Base-by-base conservation (phyloP, 1,284 basidiomycete species). In the Leccinum insolens region DNA sequence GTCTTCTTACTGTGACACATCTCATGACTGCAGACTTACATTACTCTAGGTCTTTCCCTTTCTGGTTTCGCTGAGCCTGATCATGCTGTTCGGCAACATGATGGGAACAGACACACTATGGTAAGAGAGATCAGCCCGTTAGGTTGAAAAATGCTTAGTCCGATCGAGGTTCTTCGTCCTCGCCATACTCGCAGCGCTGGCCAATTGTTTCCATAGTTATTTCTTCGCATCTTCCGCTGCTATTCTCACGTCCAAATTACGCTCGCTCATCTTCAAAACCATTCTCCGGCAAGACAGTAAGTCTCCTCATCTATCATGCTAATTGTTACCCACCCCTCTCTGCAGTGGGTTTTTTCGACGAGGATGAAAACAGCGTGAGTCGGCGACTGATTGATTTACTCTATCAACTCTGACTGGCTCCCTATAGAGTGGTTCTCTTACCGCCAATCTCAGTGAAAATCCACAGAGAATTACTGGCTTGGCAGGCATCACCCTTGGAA, bases 391-490 rank as follows among this genome's bases (percentile, higher is more conserved):
- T 46, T 20, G 49, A 65, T 49, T 34, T 63, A 9, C 11, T 28
- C 5, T 8, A 1, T 12, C 22, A 15, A 57, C 12, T 22, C 52
- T 67, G 49, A 76, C 14, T 55, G 28, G 14, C 1, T 66, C 15
- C 63, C 49, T 61, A 14, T 71, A 88, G 86, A 93, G 94, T 37
- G 98, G 97, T 70, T 83, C 88, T 65, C 83, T 99, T 65, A 96
- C 95, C 3, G 87, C 92, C 2, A 85, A 85, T 64, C 82, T 99
- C 55, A 92, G 94, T 67, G 95, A 96, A 69, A 93, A 95, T 75
- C 93, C 97, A 20, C 94, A 97, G 75, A 98, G 97, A 78, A 88
- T 98, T 71, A 93, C 92, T 70, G 95, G 95, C 70, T 84, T 98
- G 52, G 94, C 95, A 63, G 96, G 96, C 68, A 84, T 94, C 68